These are phyloP conservation scores for Termitomyces bulborhizus DNA, from an alignment of 768 basidiomycete species.

Conservation along the genomic window DNA sequence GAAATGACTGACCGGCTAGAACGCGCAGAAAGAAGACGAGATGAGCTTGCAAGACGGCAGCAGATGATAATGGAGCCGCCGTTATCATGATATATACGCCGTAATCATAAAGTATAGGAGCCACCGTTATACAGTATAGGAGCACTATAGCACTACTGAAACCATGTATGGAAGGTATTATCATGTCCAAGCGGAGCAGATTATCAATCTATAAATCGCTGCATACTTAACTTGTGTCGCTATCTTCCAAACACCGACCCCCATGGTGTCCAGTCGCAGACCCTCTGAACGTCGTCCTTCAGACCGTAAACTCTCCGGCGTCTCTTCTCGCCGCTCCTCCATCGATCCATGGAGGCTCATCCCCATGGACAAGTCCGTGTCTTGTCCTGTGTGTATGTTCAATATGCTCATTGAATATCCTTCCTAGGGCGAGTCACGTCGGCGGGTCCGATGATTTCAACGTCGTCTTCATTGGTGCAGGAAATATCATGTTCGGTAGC, in stretches of 20 bases:
- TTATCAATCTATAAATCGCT: conserved; percentile 10
- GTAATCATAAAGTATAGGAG: conserved; percentile 11
- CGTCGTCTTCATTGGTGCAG: conserved; percentile 91
- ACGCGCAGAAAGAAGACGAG: conserved; percentile 62
- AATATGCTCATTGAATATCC: conserved; percentile 9
- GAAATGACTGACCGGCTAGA: conserved; percentile 72
- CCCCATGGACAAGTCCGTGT: conserved; percentile 69
- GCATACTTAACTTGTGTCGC: neutral
- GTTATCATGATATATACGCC: conserved; percentile 9
- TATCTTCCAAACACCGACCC: conserved; percentile 8
- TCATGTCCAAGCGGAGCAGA: conserved; percentile 2
- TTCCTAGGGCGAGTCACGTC: conserved; percentile 38
- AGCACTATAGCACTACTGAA: neutral
- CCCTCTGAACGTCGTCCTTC: conserved; percentile 45
- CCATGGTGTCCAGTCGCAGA: conserved; percentile 33
- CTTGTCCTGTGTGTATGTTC: conserved; percentile 2
- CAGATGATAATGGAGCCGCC: conserved; percentile 14
- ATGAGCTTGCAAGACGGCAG: conserved; percentile 33
- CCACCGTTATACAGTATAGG: conserved; percentile 7
- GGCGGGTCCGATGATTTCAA: conserved; percentile 77
- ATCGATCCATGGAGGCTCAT: conserved; percentile 74
- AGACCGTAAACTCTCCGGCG: conserved; percentile 31
- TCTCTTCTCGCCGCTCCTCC: conserved; percentile 58
- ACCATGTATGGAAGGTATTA: neutral
- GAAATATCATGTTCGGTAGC: conserved; percentile 96